Base-by-base conservation (phyloP, 2,329 filamentous ascomycete genomes). In the Calonectria honghensis region DNA sequence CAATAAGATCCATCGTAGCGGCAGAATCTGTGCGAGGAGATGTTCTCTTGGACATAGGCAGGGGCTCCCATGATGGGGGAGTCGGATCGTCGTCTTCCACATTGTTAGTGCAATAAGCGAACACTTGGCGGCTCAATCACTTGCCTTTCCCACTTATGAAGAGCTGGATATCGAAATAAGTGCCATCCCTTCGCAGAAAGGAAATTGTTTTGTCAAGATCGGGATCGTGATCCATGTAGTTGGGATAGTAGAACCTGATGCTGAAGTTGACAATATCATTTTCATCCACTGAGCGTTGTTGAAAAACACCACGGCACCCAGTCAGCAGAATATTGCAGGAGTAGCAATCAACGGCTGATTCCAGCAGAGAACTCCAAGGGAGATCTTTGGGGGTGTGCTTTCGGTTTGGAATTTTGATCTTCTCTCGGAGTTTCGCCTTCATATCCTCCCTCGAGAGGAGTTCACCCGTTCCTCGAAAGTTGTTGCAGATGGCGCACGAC, bases 121-220 rank as follows among this genome's bases (percentile, higher is more conserved):
- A 6, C n/a, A 5, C 7, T 37, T 32, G 10, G 3, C 16, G 5
- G 51, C 27, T 2, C 48, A 20, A 18, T 27, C 10, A 27, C 66
- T 20, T 20, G 39, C 65, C 66, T 18, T 57, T 45, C 18, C 57
- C 27, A 7, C 9, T 70, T 31, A 39, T 27, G 37, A 73, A 73
- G 0, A 73, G 4, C 2, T 73, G 52, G 14, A 73, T 32, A 20
- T 73, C 66, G 32, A 73, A 73, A 50, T 45, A 73, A 3, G 45
- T 20, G 0, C 57, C 66, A 18, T 73, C 37, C 10, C 70, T 69
- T n/a, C 70, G 3, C 2, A 31, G 29, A 27, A 73, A 64, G 6
- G 32, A 61, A 3, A 61, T 61, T 3, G 57, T 27, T 6, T 61
- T 39, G n/a, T 61, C 57, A n/a, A 61, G 13, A 6, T 61, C 57